A percentile compares a stretch with the other conserved stretches of the same genome.
phyloP scores from a whole-genome alignment of 2,329 filamentous ascomycete genomes.

The Clathrospora elynae region DNA sequence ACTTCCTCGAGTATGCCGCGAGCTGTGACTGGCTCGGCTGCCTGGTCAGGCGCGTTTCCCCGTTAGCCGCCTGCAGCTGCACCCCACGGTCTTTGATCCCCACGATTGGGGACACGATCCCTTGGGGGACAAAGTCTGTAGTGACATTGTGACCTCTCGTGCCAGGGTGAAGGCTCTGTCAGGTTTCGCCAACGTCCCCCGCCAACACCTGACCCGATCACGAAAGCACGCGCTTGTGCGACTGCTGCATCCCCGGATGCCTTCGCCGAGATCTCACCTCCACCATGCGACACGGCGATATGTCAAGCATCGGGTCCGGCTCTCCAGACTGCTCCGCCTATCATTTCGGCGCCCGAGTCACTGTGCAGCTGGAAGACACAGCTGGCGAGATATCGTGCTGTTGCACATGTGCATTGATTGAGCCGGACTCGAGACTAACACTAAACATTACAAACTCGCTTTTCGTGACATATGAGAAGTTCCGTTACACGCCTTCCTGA shows the following conservation, averaged over 20 bases:
- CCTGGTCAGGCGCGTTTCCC: slow-evolving; percentile 15
- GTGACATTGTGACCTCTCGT: slow-evolving; percentile 14
- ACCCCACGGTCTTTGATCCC: too few relatives aligned
- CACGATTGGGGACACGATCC: too few relatives aligned
- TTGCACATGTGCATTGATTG: slow-evolving; percentile 3
- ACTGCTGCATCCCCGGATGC: too few relatives aligned
- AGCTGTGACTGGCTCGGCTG: slow-evolving; percentile 28
- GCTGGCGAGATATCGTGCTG: neutral
- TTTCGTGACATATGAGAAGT: slow-evolving; percentile 2
- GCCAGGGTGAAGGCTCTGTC: too few relatives aligned
- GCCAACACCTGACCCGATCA: neutral
- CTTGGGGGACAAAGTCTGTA: too few relatives aligned
- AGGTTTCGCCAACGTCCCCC: too few relatives aligned
- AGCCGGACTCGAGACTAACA: slow-evolving; percentile 3
- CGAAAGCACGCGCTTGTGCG: neutral
- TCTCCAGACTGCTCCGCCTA: slow-evolving; percentile 9
- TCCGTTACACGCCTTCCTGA: slow-evolving; percentile 11
- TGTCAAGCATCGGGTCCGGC: slow-evolving; percentile 6
- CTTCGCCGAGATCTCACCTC: neutral
- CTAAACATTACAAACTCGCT: slow-evolving; percentile 12
- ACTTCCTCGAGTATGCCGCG: slow-evolving; percentile 6
- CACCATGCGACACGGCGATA: neutral
- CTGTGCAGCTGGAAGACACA: neutral
- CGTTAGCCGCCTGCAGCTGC: slow-evolving; percentile 13
- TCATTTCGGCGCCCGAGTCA: neutral